Base-by-base conservation (phyloP, 495 filamentous ascomycete genomes). In the Terfezia claveryi region DNA sequence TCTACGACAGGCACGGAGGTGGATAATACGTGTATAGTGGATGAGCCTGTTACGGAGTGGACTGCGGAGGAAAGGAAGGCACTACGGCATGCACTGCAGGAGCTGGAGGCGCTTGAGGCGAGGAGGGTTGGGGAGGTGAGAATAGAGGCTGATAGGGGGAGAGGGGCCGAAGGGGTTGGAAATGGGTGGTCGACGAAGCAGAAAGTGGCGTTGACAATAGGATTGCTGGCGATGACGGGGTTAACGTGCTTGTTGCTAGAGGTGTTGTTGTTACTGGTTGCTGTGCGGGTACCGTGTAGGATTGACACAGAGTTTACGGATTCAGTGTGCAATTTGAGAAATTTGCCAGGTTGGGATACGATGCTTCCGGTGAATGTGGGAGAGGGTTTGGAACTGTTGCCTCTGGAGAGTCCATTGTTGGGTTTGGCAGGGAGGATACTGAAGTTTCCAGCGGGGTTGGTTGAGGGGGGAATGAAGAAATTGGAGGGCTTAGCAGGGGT, bases 181-280 rank as follows among this genome's bases (percentile, higher is more conserved):
- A 6, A 5, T 20, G 10, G 37, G 6, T 16, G 46, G 16, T 46
- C 44, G 38, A 50, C 16, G 14, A 56, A 38, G 57, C 23, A 37
- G 8, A 57, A 54, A 9, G 36, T 17, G 36, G 36, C 49, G 54
- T 23, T 61, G 0, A 59, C 56, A 27, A 57, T 53, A 38, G 37
- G 44, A 8, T 57, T 55, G 37, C 36, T 60, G 8, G 62, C 27
- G 2, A 5, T 52, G 12, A 27, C 60, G 10, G 54, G 60, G 14
- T 54, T 38, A 37, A 36, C 64, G 49, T 10, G 59, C 37, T 63
- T 61, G 61, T 57, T 63, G 17, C 49, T 63, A n/a, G 61, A 63
- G 36, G 37, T 59, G n/a, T 54, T 58, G 17, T 52, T 63, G 20
- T 63, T 63, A 61, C 59, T 53, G 17, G 60, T 63, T 49, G 36